Evolutionary conservation across 1,139 yeast species (phyloP).

Genomic region (Blastobotrys malaysiensis): DNA sequence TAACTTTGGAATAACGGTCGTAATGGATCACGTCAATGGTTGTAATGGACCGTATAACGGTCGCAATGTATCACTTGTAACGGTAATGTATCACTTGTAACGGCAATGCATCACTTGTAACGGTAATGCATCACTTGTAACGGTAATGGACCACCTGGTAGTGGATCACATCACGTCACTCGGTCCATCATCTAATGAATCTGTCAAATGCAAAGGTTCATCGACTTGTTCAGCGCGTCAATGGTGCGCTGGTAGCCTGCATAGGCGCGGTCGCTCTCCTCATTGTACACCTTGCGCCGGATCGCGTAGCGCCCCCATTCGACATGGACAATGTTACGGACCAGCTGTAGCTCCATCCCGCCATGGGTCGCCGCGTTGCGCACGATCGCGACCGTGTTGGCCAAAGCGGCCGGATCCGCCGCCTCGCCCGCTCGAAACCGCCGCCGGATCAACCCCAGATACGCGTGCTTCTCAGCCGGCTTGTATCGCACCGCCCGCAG

Average conservation of each 20-base stretch:
- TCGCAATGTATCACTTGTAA: too few relatives aligned
- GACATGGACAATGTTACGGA: slow-evolving; percentile 9
- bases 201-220: slow-evolving; percentile 7
- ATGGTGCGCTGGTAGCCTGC: slow-evolving; percentile 8
- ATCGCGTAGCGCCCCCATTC: slow-evolving; percentile 7
- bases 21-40: too few relatives aligned
- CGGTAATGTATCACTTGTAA: too few relatives aligned
- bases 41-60: too few relatives aligned
- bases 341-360: slow-evolving; percentile 9
- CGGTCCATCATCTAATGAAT: too few relatives aligned
- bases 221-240: slow-evolving; percentile 10
- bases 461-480: slow-evolving; percentile 12
- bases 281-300: background rate
- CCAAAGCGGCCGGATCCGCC: slow-evolving; percentile 2
- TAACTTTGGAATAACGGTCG: too few relatives aligned
- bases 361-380: slow-evolving; percentile 13
- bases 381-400: slow-evolving; percentile 15
- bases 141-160: too few relatives aligned
- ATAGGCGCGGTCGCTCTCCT: background rate
- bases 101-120: too few relatives aligned
- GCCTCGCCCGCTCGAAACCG: slow-evolving; percentile 9
- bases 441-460: slow-evolving; percentile 7
- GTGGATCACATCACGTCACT: too few relatives aligned
- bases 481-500: slow-evolving; percentile 14
- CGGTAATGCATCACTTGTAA: too few relatives aligned